phyloP scores from a whole-genome alignment of 352 stramenopile genomes.

The Pythium sp. region DNA sequence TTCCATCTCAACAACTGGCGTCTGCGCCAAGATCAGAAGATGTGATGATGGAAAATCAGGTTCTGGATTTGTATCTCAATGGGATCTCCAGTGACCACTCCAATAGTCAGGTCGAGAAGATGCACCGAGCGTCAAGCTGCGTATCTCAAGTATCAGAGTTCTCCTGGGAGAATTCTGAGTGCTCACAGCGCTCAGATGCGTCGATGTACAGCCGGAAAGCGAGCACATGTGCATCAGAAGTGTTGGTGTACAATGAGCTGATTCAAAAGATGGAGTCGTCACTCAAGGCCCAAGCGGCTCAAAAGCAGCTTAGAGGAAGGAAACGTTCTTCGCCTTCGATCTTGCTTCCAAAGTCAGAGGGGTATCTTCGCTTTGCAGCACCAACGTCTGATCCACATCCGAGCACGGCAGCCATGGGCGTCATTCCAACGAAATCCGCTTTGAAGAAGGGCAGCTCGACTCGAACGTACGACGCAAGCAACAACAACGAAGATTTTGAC shows the following conservation, averaged over 20 bases:
- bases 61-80: conserved; percentile 55
- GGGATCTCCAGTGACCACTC: conserved; percentile 41
- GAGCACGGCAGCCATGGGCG: conserved; percentile 4
- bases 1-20: background rate
- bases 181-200: conserved; percentile 25
- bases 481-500: conserved; percentile 16
- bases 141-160: conserved; percentile 26
- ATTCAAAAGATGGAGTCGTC: conserved; percentile 61
- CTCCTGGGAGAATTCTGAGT: conserved; percentile 23
- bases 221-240: conserved; percentile 57
- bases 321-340: background rate
- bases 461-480: background rate
- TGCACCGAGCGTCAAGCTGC: conserved; percentile 16
- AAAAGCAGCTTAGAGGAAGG: background rate
- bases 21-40: conserved; percentile 18
- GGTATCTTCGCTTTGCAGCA: conserved; percentile 2
- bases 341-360: conserved; percentile 6
- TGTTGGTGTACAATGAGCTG: conserved; percentile 58
- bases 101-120: background rate
- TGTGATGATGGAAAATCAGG: conserved; percentile 49
- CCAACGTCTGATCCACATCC: conserved; percentile 3
- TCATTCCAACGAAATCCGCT: conserved; percentile 6
- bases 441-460: conserved; percentile 7
- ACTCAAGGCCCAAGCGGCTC: background rate
- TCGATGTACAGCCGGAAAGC: conserved; percentile 43